Base-by-base conservation (phyloP, 2,329 filamentous ascomycete species). In the Pyrenophora teres region DNA sequence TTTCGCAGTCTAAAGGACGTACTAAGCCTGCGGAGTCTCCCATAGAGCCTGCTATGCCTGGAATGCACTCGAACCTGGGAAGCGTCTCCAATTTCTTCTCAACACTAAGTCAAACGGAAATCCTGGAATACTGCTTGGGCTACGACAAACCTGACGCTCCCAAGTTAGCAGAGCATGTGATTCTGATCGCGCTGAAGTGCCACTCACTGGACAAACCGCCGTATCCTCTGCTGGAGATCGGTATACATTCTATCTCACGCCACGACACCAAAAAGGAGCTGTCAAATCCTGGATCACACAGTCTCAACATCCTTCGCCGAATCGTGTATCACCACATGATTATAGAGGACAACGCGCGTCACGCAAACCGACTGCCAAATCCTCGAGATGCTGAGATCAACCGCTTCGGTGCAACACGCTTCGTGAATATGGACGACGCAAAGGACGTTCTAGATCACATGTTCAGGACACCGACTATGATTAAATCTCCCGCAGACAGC, bases 41-140 rank as follows among this genome's bases (percentile, higher is more conserved):
- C 27, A 10, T 2, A 30, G 9, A 30, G 10, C 1, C 9, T 3
- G 12, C 27, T 4, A 30, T 3, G 10, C 10, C 27, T 12, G 27
- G 1, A 30, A 9, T 30, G 27, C 7, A 30, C 27, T 5, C 3
- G 27, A 35, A 23, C 7, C 27, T 43, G 27, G 6, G 31, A 2
- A 23, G 13, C 9, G 19, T 44, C 10, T 2, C 16, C 3, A 7
- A 13, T 15, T 32, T 37, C 30, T 48, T 44, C 30, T 8, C 18
- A n/a, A 6, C 9, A 3, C 10, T 40, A 8, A 27, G 0, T 1
- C 35, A 52, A n/a, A 40, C 31, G 13, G 44, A 44, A 3, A 37
- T 44, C 19, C 13, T 48, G 8, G 30, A 52, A 23, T 48, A 37
- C n/a, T 48, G 40, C 13, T n/a, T 48, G n/a, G 44, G 44, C 10